Evolutionary conservation across 805 yeast species (phyloP), one percentile per base, ranked within the genome.

Genomic region (Maudiozyma saulgeensis): DNA sequence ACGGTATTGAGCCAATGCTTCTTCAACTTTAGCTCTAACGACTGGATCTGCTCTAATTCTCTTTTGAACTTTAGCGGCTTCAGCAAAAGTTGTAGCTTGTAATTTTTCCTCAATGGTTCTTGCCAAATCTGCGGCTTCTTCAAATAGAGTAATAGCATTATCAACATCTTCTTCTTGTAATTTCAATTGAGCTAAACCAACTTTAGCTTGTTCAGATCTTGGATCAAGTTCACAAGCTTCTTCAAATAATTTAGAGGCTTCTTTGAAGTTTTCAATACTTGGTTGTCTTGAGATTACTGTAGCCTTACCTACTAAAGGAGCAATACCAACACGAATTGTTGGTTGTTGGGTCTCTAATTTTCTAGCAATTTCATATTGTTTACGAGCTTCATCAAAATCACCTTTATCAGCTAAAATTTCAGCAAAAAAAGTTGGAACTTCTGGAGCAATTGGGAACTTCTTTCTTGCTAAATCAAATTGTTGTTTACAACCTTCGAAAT

Each of bases 351-450:
- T 79, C 73, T 91, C 97, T 63, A 93, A 75, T 68, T 86, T 81
- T 49, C 82, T 82, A 49, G 98, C 88, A 60, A 79, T 77, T 55
- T 90, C 96, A 66, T 89, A 91, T 71, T 88, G 90, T 63, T 80
- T 80, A 52, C 80, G 68, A 50, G 98, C 96, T 53, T 77, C 83
- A 31, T 67, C 76, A 49, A 78, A 70, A 58, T 86, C 87, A 64
- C 84, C 84, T 60, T 77, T 77, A 66, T 91, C 97, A 54, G 87
- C 82, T 61, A 91, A 76, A 46, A 91, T 83, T 73, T 93, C 99
- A 63, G 98, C 99, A 64, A 82, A 89, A 70, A 89, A 93, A 74
- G 88, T 90, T 72, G 93, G 95, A 59, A 89, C 84, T 68, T 88
- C 96, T 49, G 98, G 87, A 47, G 85, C 78, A 23, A 90, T 78